phyloP scores from a whole-genome alignment of 352 stramenopile genomes.

The Labyrinthula sp. region DNA sequence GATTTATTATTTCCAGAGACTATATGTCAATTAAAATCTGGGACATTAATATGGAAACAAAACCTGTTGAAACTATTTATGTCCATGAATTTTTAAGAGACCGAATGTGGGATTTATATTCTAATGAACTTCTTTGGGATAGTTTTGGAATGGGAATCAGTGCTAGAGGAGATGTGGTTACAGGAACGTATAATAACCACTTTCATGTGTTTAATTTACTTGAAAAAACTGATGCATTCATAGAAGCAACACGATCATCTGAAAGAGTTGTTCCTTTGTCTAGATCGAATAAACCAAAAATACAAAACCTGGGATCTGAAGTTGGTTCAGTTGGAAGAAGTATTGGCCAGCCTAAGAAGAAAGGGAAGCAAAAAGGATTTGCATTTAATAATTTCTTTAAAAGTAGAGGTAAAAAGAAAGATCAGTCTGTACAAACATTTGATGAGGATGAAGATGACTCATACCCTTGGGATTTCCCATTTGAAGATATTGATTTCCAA shows the following conservation, averaged over 20 bases:
- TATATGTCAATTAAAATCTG: constrained; percentile 84
- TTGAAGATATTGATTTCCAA: constrained; percentile 34
- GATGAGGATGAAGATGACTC: too few relatives aligned
- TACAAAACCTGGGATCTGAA: too few relatives aligned
- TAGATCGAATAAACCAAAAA: neutral
- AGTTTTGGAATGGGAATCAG: constrained; percentile 80
- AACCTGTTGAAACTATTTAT: constrained; percentile 69
- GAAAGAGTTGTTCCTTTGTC: too few relatives aligned
- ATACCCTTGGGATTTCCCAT: too few relatives aligned
- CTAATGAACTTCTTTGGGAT: constrained; percentile 88
- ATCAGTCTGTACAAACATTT: too few relatives aligned
- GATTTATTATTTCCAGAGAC: constrained; percentile 76
- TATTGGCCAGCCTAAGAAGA: too few relatives aligned
- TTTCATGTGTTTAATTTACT: constrained; percentile 70
- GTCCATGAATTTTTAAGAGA: constrained; percentile 72
- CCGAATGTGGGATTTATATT: constrained; percentile 65
- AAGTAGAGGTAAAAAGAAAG: too few relatives aligned
- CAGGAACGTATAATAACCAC: constrained; percentile 74
- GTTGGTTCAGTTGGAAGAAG: too few relatives aligned
- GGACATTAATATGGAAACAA: constrained; percentile 76
- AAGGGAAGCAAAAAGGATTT: too few relatives aligned
- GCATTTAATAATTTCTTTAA: too few relatives aligned
- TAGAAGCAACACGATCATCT: constrained; percentile 18
- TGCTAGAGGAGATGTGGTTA: constrained; percentile 66
- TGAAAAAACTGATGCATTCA: constrained; percentile 17